Conservation (phyloP, 371 early-diverging fungal genomes). For the Thermomucor indicae-seudaticae region DNA sequence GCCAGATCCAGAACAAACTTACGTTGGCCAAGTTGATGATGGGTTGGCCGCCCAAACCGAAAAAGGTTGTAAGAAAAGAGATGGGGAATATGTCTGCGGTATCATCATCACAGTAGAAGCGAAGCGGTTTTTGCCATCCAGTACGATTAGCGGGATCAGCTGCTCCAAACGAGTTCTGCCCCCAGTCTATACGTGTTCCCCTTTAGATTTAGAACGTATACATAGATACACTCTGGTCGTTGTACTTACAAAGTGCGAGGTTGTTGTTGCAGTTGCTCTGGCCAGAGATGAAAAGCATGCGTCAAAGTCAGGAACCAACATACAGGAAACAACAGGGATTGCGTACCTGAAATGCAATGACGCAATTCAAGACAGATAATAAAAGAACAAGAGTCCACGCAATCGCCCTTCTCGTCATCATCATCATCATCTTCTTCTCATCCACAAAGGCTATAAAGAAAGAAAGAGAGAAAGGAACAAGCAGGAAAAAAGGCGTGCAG, state of each 20-base stretch:
- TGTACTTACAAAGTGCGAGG: conserved; percentile 37
- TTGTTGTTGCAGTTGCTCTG: conserved; percentile 42
- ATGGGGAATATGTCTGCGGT: conserved; percentile 59
- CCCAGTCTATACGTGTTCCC: conserved; percentile 33
- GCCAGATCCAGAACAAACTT: conserved; percentile 5
- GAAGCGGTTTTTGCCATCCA: conserved; percentile 48
- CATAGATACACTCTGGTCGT: background rate
- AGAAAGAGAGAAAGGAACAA: background rate
- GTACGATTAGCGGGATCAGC: conserved; percentile 23
- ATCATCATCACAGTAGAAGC: conserved; percentile 59
- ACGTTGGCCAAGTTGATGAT: conserved; percentile 62
- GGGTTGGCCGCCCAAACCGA: conserved; percentile 38
- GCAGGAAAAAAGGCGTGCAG: too few relatives aligned
- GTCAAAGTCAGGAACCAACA: background rate
- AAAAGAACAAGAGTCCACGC: too few relatives aligned
- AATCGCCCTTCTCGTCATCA: too few relatives aligned
- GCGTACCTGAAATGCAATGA: background rate
- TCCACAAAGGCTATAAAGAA: background rate
- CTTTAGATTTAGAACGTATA: background rate
- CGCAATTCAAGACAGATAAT: too few relatives aligned
- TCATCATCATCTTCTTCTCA: background rate
- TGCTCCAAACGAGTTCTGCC: conserved; percentile 50
- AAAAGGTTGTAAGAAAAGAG: conserved; percentile 66
- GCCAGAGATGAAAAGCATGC: background rate
- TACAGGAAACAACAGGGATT: background rate